Percentiles rank a stretch among this genome's conserved stretches.
Evolutionary conservation across 495 filamentous ascomycete genomes (phyloP).

Genomic region (Hypoxylon perforatum): DNA sequence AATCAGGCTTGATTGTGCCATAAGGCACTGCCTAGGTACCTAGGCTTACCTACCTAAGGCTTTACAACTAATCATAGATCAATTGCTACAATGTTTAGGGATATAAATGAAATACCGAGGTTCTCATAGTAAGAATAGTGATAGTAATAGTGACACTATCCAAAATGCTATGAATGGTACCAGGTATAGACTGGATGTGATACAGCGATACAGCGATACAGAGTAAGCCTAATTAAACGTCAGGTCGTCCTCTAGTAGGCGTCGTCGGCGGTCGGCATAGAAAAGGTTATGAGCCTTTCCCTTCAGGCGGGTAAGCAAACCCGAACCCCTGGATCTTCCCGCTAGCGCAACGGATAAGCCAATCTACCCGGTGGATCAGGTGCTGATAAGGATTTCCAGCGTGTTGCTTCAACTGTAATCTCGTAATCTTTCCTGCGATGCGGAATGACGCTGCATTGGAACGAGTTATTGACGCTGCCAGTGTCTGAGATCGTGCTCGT

Average conservation of each 20-base stretch:
- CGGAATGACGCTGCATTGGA: conserved; percentile 24
- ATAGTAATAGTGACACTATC: no score
- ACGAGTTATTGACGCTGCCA: conserved; percentile 13
- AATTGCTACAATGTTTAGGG: background rate
- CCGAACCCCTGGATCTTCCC: conserved; percentile 35
- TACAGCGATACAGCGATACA: no score
- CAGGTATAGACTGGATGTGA: no score
- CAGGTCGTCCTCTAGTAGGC: no score
- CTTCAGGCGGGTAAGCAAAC: conserved; percentile 4
- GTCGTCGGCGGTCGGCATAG: background rate
- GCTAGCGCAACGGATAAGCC: conserved; percentile 38
- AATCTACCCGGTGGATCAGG: conserved; percentile 39
- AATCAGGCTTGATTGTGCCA: conserved; percentile 28
- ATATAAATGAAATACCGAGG: conserved; percentile 32
- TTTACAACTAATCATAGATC: no score
- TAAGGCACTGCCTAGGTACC: background rate
- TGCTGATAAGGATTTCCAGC: conserved; percentile 45
- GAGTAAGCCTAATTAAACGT: no score
- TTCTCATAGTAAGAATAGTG: background rate
- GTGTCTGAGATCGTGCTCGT: conserved; percentile 7
- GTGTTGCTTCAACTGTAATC: conserved; percentile 31
- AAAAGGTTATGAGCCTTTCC: background rate
- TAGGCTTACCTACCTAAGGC: no score
- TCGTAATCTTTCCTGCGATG: conserved; percentile 22
- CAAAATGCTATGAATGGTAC: no score